These are phyloP conservation scores for Salpingoeca rosetta DNA, from an alignment of 78 protist species.

Conservation along the genomic window DNA sequence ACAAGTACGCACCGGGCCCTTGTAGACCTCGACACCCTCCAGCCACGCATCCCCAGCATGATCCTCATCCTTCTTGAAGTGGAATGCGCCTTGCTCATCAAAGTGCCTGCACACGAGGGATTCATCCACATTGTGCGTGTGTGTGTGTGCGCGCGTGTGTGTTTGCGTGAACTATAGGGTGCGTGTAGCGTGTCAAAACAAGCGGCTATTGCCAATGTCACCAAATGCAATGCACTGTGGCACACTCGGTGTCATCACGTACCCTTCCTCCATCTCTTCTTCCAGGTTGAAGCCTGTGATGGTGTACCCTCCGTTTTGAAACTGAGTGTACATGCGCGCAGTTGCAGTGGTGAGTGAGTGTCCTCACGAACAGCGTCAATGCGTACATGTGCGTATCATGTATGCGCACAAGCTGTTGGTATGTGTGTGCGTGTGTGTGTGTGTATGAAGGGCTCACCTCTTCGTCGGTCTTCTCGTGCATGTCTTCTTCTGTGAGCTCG, in stretches of 20 bases:
- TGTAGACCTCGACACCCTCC: background rate
- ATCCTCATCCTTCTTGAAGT: background rate
- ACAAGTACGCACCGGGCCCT: background rate
- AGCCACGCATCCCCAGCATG: background rate
- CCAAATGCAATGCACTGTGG: too few relatives aligned
- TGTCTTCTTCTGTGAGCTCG: background rate
- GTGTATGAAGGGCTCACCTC: background rate
- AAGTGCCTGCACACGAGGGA: too few relatives aligned
- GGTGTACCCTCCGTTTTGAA: background rate
- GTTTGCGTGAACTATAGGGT: too few relatives aligned
- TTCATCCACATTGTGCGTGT: too few relatives aligned
- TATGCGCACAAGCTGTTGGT: background rate
- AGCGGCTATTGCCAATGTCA: too few relatives aligned
- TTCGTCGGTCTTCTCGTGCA: background rate
- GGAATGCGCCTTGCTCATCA: background rate
- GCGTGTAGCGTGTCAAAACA: too few relatives aligned
- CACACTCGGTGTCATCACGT: too few relatives aligned
- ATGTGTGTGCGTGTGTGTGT: background rate
- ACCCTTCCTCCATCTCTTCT: background rate
- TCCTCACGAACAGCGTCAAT: background rate
- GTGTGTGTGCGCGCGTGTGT: too few relatives aligned
- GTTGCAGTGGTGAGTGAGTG: too few relatives aligned
- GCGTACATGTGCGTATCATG: background rate
- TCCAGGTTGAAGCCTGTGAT: background rate
- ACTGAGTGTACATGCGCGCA: background rate